Percentiles rank a stretch among this genome's conserved stretches.
phyloP scores from a whole-genome alignment of 2,329 filamentous ascomycete species.

The Orbilia javanica region DNA sequence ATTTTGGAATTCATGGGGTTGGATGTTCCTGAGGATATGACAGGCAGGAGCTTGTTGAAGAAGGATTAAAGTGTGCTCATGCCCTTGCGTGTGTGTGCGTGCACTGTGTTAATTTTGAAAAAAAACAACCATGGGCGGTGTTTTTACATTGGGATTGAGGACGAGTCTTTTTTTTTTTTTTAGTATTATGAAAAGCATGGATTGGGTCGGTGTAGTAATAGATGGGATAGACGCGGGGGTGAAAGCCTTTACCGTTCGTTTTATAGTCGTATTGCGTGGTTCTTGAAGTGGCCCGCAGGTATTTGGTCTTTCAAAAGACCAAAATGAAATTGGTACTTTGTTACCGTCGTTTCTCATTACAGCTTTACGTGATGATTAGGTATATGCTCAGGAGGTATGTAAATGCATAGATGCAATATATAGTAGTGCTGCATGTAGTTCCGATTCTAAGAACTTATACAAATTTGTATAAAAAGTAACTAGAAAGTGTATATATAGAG shows the following conservation, averaged over 20 bases:
- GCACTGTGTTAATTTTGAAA: neutral
- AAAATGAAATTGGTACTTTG: conserved; percentile 2
- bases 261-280: neutral
- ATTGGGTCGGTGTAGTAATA: conserved; percentile 24
- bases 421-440: too few species aligned
- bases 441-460: neutral
- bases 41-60: conserved; percentile 82
- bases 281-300: neutral
- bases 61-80: conserved; percentile 71
- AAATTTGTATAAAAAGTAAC: too few species aligned
- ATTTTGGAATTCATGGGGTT: conserved; percentile 91
- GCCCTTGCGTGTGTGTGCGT: too few species aligned
- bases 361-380: neutral
- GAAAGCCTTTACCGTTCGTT: conserved; percentile 7
- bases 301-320: neutral
- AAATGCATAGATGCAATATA: neutral
- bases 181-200: neutral
- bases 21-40: conserved; percentile 91
- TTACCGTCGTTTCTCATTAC: conserved; percentile 2
- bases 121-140: neutral
- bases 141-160: conserved; percentile 13
- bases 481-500: neutral
- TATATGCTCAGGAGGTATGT: neutral
- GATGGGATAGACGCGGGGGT: conserved; percentile 11
- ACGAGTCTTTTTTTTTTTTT: neutral